Evolutionary conservation across 768 basidiomycete species (phyloP).

Genomic region (Sarcodon sp.): DNA sequence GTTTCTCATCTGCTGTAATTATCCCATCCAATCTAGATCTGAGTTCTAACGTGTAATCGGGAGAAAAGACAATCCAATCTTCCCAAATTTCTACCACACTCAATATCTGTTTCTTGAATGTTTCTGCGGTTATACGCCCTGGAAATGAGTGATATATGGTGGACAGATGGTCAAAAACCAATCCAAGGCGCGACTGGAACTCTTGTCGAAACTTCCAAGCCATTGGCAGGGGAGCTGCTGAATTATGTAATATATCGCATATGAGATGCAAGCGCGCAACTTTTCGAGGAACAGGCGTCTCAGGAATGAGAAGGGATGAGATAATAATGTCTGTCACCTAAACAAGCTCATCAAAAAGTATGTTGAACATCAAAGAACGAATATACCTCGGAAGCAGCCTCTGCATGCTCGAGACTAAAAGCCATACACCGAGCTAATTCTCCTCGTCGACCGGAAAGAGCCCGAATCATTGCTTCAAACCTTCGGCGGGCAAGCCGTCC

Average conservation of each 20-base stretch:
- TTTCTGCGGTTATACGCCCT: constrained; percentile 90
- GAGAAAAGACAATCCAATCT: constrained; percentile 94
- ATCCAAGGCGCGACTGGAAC: constrained; percentile 83
- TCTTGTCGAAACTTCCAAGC: constrained; percentile 97
- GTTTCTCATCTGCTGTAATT: constrained; percentile 15
- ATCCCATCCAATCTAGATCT: constrained; percentile 64
- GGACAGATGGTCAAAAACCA: constrained; percentile 91
- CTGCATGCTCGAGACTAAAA: constrained; percentile 94
- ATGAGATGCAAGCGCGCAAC: constrained; percentile 90
- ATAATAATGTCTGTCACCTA: constrained; percentile 89
- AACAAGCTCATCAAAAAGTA: neutral
- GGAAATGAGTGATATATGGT: constrained; percentile 94
- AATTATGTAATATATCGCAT: constrained; percentile 97
- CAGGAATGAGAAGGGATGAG: constrained; percentile 74
- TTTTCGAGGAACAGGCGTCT: constrained; percentile 96
- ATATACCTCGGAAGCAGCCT: constrained; percentile 82
- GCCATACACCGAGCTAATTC: constrained; percentile 94
- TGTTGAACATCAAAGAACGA: constrained; percentile 1
- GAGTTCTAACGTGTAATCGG: constrained; percentile 69
- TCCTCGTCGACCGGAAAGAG: constrained; percentile 73
- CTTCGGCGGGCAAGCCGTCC: constrained; percentile 71
- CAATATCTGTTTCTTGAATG: constrained; percentile 88
- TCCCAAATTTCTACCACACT: constrained; percentile 93
- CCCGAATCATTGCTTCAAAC: constrained; percentile 86
- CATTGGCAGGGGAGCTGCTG: constrained; percentile 84